Base-by-base conservation (phyloP, 176 grass and related monocot genomes). In the Dactylis glomerata region DNA sequence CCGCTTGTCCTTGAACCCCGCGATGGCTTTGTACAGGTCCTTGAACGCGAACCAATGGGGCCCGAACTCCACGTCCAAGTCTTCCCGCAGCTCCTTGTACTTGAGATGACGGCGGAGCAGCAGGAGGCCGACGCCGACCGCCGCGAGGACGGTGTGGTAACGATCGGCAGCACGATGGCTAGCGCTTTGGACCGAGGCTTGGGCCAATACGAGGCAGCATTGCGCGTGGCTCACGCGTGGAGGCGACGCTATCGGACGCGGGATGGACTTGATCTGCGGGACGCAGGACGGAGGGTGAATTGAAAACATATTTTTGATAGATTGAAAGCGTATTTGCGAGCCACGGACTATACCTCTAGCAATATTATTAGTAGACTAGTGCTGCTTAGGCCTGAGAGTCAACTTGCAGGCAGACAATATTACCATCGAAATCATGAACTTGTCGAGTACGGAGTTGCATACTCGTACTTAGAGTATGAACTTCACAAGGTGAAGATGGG, bases 1-100 rank as follows among this genome's bases (percentile, higher is more conserved):
- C 2, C 41, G n/a, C 52, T 77, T 86, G 52, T 82, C 71, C 78
- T 70, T 86, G 83, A 89, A 89, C 3, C 88, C 78, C 1, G 23
- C 78, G 6, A 78, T 89, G 83, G 83, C 83, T 6, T 86, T 32
- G 83, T 77, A 62, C 32, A 86, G 6, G 20, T 89, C 83, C 78
- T 82, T 89, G 78, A 46, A 89, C 13, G 71, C 6, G 63, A 89
- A 86, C 51, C 83, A 78, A 51, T 86, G 88, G 1, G 83, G 83
- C 6, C 88, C 83, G 42, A 89, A 89, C 24, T 89, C 88, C 8
- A 67, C 16, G 72, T 89, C 88, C 88, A 62, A 89, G 0, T 89
- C 78, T 5, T 89, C 83, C 0, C 83, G 83, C 62, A 89, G 62
- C 83, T 89, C 88, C 23, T 71, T 83, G 78, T 86, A 89, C 83